Conservation (phyloP, 305 asterid species). For the Coffea humblotiana region DNA sequence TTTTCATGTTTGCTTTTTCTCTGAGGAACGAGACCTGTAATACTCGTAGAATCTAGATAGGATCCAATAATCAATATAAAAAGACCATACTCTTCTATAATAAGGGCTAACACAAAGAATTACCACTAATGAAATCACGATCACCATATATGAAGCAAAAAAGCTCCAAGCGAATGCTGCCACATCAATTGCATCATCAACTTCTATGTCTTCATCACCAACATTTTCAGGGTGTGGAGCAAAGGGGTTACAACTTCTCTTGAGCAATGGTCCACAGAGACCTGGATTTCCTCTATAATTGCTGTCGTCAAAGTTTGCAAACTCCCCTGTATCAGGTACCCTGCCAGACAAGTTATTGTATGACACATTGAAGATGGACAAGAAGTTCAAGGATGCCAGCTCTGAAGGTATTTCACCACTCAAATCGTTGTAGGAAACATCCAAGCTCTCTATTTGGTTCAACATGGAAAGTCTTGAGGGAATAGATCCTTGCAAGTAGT, state of each 20-base stretch:
- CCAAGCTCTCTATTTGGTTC: slow-evolving; percentile 20
- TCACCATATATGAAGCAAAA: no score
- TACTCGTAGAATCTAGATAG: no score
- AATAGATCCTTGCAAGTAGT: slow-evolving; percentile 24
- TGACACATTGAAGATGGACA: slow-evolving; percentile 6
- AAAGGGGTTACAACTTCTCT: background rate
- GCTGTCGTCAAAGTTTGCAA: slow-evolving; percentile 15
- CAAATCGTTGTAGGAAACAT: slow-evolving; percentile 27
- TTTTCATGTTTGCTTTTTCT: no score
- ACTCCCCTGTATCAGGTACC: slow-evolving; percentile 16
- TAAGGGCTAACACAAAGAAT: no score
- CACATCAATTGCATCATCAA: background rate
- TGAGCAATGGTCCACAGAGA: slow-evolving; percentile 16
- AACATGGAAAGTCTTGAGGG: slow-evolving; percentile 16
- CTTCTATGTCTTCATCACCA: no score
- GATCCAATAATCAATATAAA: no score
- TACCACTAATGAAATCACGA: no score
- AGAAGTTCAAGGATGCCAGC: background rate
- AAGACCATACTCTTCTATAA: no score
- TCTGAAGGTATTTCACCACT: slow-evolving; percentile 12
- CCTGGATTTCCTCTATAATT: slow-evolving; percentile 20
- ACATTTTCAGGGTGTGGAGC: no score
- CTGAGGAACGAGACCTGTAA: no score
- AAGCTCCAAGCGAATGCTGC: no score
- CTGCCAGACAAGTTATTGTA: slow-evolving; percentile 22